Conservation (phyloP, 2,329 filamentous ascomycete genomes). For the Penicillium sp. region DNA sequence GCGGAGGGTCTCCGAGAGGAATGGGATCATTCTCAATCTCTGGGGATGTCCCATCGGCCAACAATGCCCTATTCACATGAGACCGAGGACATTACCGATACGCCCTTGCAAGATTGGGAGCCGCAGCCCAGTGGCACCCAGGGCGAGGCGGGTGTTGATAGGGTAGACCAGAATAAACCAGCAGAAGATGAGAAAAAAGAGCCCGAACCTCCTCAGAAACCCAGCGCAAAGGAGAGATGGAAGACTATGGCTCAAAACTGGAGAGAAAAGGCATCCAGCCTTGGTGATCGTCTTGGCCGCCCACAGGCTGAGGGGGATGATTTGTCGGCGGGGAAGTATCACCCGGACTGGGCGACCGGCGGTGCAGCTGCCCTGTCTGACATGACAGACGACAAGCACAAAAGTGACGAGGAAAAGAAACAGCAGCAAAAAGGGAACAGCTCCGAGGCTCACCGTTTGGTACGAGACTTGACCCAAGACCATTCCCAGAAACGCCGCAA, state of each 20-base stretch:
- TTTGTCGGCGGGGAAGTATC: conserved; percentile 24
- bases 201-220: background rate
- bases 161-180: conserved; percentile 1
- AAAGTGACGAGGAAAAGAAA: conserved; percentile 29
- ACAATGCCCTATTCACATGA: conserved; percentile 25
- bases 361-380: conserved; percentile 27
- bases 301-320: conserved; percentile 26
- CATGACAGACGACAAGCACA: conserved; percentile 33
- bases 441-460: conserved; percentile 34
- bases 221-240: conserved; percentile 1
- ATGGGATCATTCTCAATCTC: conserved; percentile 11
- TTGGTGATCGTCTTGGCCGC: conserved; percentile 26
- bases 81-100: conserved; percentile 32
- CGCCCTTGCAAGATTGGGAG: conserved; percentile 4
- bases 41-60: conserved; percentile 17
- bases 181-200: background rate
- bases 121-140: background rate
- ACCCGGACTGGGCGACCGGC: conserved; percentile 29
- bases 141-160: background rate
- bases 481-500: conserved; percentile 23
- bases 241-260: conserved; percentile 1
- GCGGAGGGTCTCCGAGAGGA: conserved; percentile 9
- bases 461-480: conserved; percentile 33
- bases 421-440: conserved; percentile 26
- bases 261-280: conserved; percentile 13